Conservation (phyloP, 2,329 filamentous ascomycete genomes). For the Penicillium thymicola region DNA sequence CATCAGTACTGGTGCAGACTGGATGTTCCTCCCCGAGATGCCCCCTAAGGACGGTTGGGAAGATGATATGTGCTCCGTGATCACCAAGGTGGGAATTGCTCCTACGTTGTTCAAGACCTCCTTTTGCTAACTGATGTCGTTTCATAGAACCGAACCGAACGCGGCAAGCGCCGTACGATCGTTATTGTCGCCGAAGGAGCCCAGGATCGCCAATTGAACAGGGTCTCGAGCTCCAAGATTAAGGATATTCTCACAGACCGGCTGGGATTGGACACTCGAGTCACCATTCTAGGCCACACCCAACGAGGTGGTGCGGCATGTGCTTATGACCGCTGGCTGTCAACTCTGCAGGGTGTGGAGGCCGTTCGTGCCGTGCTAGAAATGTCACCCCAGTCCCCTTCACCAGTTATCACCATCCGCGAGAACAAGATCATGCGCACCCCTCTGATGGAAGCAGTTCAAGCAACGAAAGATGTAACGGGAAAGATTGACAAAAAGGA, state of each 20-base stretch:
- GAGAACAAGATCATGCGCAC: constrained; percentile 97
- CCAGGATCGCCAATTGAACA: constrained; percentile 76
- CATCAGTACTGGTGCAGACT: constrained; percentile 92
- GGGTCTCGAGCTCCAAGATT: constrained; percentile 76
- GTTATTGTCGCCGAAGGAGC: constrained; percentile 97
- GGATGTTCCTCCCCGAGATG: constrained; percentile 94
- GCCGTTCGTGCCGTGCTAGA: constrained; percentile 89
- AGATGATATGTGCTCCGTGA: constrained; percentile 77
- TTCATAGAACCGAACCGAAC: constrained; percentile 66
- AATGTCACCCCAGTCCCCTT: constrained; percentile 81
- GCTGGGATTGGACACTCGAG: constrained; percentile 82
- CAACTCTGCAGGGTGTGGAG: constrained; percentile 89
- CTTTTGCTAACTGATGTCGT: neutral
- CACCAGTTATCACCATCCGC: constrained; percentile 91
- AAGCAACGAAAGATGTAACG: constrained; percentile 79
- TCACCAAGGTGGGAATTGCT: constrained; percentile 57
- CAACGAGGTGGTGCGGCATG: constrained; percentile 90
- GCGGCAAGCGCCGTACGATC: constrained; percentile 95
- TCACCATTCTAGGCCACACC: constrained; percentile 95
- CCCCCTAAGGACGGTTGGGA: constrained; percentile 85
- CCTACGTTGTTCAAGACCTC: constrained; percentile 20
- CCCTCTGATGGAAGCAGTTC: constrained; percentile 82
- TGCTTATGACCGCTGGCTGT: constrained; percentile 90
- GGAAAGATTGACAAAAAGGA: constrained; percentile 79
- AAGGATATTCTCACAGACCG: constrained; percentile 82